Base-by-base conservation (phyloP, 768 basidiomycete species). In the Melanogaster broomeanus region DNA sequence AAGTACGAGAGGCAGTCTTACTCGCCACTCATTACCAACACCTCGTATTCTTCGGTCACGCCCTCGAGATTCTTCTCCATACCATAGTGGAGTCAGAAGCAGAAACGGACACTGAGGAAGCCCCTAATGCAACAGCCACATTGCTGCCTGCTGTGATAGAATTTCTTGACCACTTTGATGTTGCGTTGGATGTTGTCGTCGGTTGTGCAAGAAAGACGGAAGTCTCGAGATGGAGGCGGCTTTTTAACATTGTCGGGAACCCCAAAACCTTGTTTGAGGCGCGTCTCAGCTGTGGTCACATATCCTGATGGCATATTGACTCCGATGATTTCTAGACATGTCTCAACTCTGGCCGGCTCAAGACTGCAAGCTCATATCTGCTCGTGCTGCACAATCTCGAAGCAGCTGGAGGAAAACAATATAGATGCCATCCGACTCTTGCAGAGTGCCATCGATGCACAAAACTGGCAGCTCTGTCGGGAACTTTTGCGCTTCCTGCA, bases 161-260 rank as follows among this genome's bases (percentile, higher is more conserved):
- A 56, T 98, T 99, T 62, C 72, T 99, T 57, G 97, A 99, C 62
- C 85, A 98, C 65, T 98, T 98, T 63, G 90, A 95, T 54, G 88
- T 82, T 46, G 81, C 88, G 6, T 71, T 98, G 49, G 93, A 98
- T 52, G 94, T 98, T 7, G 91, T 98, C 12, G 95, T 98, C 10
- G 87, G 90, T 6, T 98, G 96, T 61, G 96, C 97, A 18, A 78
- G 97, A 47, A 99, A 99, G 74, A 98, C 93, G 6, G 97, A 99
- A 70, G 81, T 95, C 64, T 87, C 90, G 4, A 72, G 88, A 45
- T 99, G 97, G 97, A 80, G 81, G 41, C 81, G 87, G 48, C 72
- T 99, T 35, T 99, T 99, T 67, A 83, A 84, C 49, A 79, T 91
- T 30, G 94, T 96, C 3, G 97, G 97, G 7, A 90, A 87, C 63